phyloP scores from a whole-genome alignment of 129 eudicot species.

The Flaveria ramosissima region DNA sequence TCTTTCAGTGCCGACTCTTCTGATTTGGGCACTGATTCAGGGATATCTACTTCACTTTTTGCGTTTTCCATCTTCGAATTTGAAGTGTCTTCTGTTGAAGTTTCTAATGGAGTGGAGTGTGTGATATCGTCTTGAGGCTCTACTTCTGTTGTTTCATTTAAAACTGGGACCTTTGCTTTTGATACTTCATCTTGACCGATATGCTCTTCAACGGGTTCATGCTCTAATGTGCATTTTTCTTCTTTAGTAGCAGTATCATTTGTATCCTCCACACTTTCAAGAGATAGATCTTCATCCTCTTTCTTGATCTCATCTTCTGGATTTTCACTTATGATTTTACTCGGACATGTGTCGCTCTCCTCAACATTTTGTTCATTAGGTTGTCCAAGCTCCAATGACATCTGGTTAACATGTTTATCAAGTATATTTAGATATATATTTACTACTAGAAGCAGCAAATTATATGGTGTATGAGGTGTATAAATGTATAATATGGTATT shows the following conservation, averaged over 20 bases:
- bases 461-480: not conserved
- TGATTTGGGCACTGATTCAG: slow-evolving; percentile 23
- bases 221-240: slow-evolving; percentile 17
- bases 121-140: slow-evolving; percentile 32
- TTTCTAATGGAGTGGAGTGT: slow-evolving; percentile 5
- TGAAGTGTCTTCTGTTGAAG: slow-evolving; percentile 25
- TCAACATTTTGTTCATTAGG: slow-evolving; percentile 14
- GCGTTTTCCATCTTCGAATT: slow-evolving; percentile 17
- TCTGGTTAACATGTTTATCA: not conserved
- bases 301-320: slow-evolving; percentile 19
- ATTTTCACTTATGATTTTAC: slow-evolving; percentile 10
- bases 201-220: slow-evolving; percentile 21
- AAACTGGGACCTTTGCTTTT: slow-evolving; percentile 14
- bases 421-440: slow-evolving; percentile 19
- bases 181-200: slow-evolving; percentile 20
- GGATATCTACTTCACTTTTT: slow-evolving; percentile 32
- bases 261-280: not conserved
- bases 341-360: not conserved
- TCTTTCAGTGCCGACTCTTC: slow-evolving; percentile 29
- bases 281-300: slow-evolving; percentile 16
- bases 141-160: slow-evolving; percentile 31
- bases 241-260: not conserved
- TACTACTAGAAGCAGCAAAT: not conserved
- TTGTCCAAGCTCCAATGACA: slow-evolving; percentile 13
- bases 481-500: not conserved